Percentiles rank a stretch among this genome's conserved stretches.
Evolutionary conservation across 2,329 filamentous ascomycete genomes (phyloP).

Genomic region (Beauveria scarabaeidicola): DNA sequence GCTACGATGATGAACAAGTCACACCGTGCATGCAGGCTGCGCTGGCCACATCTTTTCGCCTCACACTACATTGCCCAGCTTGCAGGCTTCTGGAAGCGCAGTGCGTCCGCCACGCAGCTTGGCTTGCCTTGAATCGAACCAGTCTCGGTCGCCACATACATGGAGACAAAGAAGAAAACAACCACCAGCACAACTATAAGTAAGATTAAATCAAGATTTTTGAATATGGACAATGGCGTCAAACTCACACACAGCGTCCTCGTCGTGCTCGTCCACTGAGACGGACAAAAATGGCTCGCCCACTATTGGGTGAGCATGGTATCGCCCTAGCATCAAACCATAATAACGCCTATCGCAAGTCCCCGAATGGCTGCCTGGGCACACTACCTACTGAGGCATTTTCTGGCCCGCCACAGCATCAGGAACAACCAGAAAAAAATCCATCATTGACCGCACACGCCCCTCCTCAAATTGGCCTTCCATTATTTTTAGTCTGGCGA

Average conservation of each 20-base stretch:
- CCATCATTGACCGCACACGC: background rate
- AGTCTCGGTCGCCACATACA: background rate
- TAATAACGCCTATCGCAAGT: conserved; percentile 1
- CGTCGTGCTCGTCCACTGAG: too few relatives aligned
- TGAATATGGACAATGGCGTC: background rate
- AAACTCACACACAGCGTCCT: background rate
- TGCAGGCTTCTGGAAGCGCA: conserved; percentile 3
- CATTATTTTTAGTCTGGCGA: background rate
- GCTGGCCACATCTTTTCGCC: background rate
- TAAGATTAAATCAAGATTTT: background rate
- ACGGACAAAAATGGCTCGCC: background rate
- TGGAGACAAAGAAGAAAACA: background rate
- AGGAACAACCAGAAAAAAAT: background rate
- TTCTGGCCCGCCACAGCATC: background rate
- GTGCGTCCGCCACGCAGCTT: background rate
- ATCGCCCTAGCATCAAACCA: background rate
- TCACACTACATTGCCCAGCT: background rate
- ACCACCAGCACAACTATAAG: background rate
- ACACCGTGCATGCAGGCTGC: background rate
- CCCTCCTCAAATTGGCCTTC: background rate
- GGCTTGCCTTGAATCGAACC: background rate
- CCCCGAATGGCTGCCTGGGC: background rate
- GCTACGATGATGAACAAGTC: background rate
- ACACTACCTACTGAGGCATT: background rate
- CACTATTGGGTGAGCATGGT: background rate